Conservation (phyloP, 495 filamentous ascomycete species). For the Astrothelium subdiscretum region DNA sequence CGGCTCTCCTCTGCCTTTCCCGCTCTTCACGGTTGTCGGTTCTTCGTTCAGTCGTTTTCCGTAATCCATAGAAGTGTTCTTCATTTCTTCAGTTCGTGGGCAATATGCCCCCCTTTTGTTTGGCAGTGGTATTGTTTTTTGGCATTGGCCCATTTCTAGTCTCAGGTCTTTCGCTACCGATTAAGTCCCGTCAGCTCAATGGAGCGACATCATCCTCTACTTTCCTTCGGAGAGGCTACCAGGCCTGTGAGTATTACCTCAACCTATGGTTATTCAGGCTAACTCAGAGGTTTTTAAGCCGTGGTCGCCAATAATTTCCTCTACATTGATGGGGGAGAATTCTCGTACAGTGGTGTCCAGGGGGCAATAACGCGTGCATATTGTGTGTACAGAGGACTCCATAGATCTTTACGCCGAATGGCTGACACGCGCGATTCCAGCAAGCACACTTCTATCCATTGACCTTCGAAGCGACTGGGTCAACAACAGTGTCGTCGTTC, state of each 20-base stretch:
- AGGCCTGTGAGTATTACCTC: not conserved
- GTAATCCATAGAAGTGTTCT: not conserved
- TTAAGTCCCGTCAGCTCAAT: not conserved
- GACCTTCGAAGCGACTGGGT: not conserved
- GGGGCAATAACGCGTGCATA: not conserved
- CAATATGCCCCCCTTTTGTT: not conserved
- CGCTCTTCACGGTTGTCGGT: not conserved
- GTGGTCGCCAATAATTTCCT: not conserved
- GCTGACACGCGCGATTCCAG: not conserved
- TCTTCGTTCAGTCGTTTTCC: not conserved
- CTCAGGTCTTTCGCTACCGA: not conserved
- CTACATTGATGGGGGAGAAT: not conserved
- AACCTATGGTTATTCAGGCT: not conserved
- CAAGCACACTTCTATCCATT: not conserved
- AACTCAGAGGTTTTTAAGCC: not conserved
- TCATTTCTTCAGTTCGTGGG: not conserved
- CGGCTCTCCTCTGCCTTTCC: not conserved
- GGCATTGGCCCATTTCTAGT: not conserved
- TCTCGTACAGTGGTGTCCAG: not conserved
- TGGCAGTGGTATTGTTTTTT: not conserved
- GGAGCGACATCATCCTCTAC: not conserved
- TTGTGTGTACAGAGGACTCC: not conserved
- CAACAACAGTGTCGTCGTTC: not conserved
- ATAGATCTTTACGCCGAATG: not conserved
- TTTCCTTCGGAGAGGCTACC: not conserved